A percentile compares a stretch with the other conserved stretches of the same genome.
phyloP scores from a whole-genome alignment of 148 eudicot genomes.

The Polygonum maritimum region DNA sequence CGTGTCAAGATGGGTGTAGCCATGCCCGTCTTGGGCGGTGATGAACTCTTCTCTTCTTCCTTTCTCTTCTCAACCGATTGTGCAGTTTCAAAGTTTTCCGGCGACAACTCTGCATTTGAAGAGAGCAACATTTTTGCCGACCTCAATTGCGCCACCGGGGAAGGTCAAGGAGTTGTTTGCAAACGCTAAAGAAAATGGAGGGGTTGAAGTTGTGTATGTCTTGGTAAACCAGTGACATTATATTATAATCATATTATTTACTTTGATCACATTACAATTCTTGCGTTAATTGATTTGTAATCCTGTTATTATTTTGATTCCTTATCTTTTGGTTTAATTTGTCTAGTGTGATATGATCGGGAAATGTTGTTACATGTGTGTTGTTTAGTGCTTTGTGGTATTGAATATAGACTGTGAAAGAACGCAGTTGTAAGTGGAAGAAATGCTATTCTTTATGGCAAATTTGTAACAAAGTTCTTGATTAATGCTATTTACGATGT shows the following conservation, averaged over 20 bases:
- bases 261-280: not conserved
- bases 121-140: not conserved
- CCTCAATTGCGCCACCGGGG: conserved; percentile 3
- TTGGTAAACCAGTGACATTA: not conserved
- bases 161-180: conserved; percentile 10
- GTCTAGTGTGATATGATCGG: not conserved
- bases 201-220: too few relatives aligned
- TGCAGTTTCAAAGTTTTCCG: not conserved
- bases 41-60: conserved; percentile 6
- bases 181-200: not conserved
- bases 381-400: not conserved
- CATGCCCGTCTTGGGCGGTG: conserved; percentile 9
- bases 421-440: not conserved
- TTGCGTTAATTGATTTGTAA: not conserved
- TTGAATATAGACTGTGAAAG: not conserved
- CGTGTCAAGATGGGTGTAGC: conserved; percentile 9
- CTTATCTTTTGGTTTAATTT: not conserved
- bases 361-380: not conserved
- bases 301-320: not conserved
- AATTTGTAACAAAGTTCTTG: too few relatives aligned
- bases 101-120: not conserved
- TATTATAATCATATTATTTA: not conserved
- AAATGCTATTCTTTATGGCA: not conserved
- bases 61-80: conserved; percentile 6
- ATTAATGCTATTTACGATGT: too few relatives aligned